Conservation (phyloP, 1,139 yeast species). For the Blastobotrys persicus region DNA sequence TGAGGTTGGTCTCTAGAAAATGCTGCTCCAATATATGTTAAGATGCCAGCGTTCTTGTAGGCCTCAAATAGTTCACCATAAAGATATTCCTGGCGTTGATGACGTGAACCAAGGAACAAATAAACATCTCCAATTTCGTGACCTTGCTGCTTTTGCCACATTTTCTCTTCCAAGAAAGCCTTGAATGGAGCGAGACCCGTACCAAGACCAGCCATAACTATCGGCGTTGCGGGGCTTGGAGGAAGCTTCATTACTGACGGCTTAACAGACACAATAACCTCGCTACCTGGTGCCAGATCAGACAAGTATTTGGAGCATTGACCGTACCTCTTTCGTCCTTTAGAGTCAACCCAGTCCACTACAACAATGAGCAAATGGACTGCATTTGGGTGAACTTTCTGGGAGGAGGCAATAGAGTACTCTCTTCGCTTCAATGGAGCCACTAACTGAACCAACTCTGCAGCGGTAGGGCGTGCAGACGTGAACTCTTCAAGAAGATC, state of each 20-base stretch:
- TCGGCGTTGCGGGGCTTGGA: slow-evolving; percentile 79
- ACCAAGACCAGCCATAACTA: slow-evolving; percentile 96
- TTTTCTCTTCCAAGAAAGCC: slow-evolving; percentile 93
- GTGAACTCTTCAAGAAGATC: slow-evolving; percentile 79
- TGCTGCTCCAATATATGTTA: slow-evolving; percentile 97
- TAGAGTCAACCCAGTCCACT: slow-evolving; percentile 90
- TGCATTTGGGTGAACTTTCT: slow-evolving; percentile 84
- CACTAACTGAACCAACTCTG: slow-evolving; percentile 67
- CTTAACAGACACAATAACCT: slow-evolving; percentile 89
- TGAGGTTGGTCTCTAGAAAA: slow-evolving; percentile 96
- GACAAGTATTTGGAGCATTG: slow-evolving; percentile 91
- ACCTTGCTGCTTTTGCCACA: slow-evolving; percentile 91
- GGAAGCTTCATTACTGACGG: slow-evolving; percentile 98
- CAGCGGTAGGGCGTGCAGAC: slow-evolving; percentile 78
- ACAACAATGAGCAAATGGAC: slow-evolving; percentile 91
- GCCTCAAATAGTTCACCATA: slow-evolving; percentile 99
- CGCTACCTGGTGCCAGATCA: slow-evolving; percentile 75
- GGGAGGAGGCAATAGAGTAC: slow-evolving; percentile 98
- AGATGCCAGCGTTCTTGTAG: slow-evolving; percentile 82
- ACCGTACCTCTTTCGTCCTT: slow-evolving; percentile 85
- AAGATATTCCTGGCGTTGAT: slow-evolving; percentile 89
- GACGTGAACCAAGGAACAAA: slow-evolving; percentile 92
- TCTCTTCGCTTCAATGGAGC: slow-evolving; percentile 95
- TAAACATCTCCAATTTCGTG: slow-evolving; percentile 84
- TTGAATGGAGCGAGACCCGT: slow-evolving; percentile 98